Evolutionary conservation across 768 basidiomycete genomes (phyloP), one percentile per base, ranked within the genome.

Genomic region (Rhizopogon vinicolor): DNA sequence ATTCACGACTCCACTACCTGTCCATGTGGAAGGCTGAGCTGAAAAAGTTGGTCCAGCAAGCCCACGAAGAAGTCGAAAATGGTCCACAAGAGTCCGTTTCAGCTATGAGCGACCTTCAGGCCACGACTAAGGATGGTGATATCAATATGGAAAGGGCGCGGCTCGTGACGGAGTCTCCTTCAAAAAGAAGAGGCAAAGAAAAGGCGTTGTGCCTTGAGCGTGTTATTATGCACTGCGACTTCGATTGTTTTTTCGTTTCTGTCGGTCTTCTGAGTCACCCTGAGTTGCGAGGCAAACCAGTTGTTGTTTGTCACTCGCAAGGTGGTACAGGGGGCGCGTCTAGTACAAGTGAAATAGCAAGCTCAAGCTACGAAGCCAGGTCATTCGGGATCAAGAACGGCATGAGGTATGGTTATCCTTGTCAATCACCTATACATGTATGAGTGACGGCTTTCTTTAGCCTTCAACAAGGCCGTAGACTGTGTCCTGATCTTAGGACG

Each of bases 231-330:
- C 92, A 94, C 63, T 91, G 89, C 61, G 92, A 94, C 68, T 98
- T 98, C 60, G 97, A 99, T 64, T 93, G 87, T 59, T 98, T 98
- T 77, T 99, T 99, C 65, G 95, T 98, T 10, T 86, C 91, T 1
- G 96, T 87, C n/a, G 92, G 93, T 0, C 72, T 95, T 50, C 76
- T 91, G 2, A 83, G 78, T 55, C 77, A 93, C 2, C 91, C 93
- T 0, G 81, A 96, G 56, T 71, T 97, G 44, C 83, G 82, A 52
- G 93, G 94, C 1, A 92, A 89, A 66, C 92, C 97, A 0, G 86
- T 89, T 8, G 94, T 96, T 0, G 97, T 99, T 0, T 99, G 97
- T 64, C 97, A 99, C 71, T 93, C 94, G 7, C 91, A 93, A 63
- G 87, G 87, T 0, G 72, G 67, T 2, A 85, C 85, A 59, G 90